A percentile compares a stretch with the other conserved stretches of the same genome.
phyloP scores from a whole-genome alignment of 2,329 filamentous ascomycete species.

The Diaporthe destruens region DNA sequence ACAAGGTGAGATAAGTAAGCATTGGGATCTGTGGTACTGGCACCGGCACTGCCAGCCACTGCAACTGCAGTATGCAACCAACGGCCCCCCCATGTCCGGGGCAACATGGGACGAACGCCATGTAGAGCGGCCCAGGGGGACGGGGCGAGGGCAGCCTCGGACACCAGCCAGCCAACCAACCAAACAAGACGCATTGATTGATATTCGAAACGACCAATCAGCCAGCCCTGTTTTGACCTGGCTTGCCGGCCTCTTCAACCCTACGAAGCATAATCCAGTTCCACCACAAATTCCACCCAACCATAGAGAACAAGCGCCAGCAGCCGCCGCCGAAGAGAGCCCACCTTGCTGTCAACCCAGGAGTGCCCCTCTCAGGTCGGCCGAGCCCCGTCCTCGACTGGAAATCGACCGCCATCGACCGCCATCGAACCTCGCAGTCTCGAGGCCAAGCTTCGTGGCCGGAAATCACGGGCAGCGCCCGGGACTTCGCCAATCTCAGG shows the following conservation, averaged over 20 bases:
- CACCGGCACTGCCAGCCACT: background rate
- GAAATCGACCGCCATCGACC: conserved; percentile 27
- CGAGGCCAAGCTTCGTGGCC: conserved; percentile 25
- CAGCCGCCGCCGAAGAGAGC: background rate
- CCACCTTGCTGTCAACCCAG: background rate
- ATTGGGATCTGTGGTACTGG: background rate
- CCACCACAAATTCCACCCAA: background rate
- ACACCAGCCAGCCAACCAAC: conserved; percentile 2
- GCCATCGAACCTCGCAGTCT: conserved; percentile 15
- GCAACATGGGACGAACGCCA: conserved; percentile 17
- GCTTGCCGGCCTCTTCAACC: background rate
- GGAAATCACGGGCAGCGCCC: conserved; percentile 21
- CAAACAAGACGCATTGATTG: background rate
- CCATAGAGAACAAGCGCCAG: background rate
- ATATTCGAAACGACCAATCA: background rate
- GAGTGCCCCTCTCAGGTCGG: conserved; percentile 1
- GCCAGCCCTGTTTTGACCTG: conserved; percentile 7
- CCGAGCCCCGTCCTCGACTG: background rate
- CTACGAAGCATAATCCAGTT: background rate
- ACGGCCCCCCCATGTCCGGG: background rate
- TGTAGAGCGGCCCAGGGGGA: background rate
- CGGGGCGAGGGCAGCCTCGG: background rate
- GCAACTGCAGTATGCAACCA: background rate
- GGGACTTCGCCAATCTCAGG: conserved; percentile 30
- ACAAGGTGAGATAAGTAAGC: background rate